These are phyloP conservation scores for Malus asiatica DNA, from an alignment of 306 rosid genomes.

Conservation along the genomic window DNA sequence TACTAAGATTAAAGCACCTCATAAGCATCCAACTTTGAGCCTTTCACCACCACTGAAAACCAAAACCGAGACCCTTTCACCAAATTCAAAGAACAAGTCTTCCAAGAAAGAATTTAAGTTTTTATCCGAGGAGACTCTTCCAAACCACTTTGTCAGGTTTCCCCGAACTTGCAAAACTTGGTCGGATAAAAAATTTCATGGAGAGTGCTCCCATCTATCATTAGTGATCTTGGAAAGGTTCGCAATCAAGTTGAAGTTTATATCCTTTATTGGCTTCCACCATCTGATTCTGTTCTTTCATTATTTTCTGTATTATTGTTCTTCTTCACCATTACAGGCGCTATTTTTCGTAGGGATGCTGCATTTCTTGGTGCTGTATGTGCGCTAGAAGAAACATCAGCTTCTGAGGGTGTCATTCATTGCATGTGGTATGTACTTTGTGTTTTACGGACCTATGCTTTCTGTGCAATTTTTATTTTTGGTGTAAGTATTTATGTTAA, in stretches of 20 bases:
- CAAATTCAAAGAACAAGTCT: background rate
- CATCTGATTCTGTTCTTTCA: background rate
- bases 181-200: background rate
- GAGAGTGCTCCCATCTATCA: background rate
- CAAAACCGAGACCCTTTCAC: background rate
- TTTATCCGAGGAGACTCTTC: background rate
- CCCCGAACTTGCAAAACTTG: background rate
- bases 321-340: background rate
- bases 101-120: background rate
- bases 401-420: background rate
- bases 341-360: background rate
- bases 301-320: background rate
- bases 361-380: background rate
- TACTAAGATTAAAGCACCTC: background rate
- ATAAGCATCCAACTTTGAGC: background rate
- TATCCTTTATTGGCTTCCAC: too few species aligned
- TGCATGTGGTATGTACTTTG: background rate
- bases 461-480: background rate
- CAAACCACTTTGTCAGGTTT: background rate
- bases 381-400: background rate
- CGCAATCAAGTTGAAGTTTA: background rate
- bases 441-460: background rate
- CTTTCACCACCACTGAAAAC: background rate
- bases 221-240: background rate
- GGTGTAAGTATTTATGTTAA: background rate